These are phyloP conservation scores for Globisporangium nagaii DNA, from an alignment of 352 stramenopile genomes.

Conservation along the genomic window DNA sequence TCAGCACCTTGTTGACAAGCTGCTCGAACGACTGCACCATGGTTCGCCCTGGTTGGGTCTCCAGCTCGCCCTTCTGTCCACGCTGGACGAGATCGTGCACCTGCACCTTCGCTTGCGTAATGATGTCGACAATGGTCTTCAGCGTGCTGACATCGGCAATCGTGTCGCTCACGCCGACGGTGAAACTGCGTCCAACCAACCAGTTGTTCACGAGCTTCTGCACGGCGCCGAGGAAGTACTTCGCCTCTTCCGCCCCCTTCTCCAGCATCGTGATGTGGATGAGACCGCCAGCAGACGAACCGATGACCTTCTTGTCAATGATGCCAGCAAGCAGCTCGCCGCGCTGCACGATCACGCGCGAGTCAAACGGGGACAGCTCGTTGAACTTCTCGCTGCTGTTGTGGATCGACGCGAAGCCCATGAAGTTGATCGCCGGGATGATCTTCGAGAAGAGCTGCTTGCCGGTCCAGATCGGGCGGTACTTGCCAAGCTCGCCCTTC, in stretches of 20 bases:
- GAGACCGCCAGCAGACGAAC: slow-evolving; percentile 94
- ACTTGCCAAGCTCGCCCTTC: slow-evolving; percentile 81
- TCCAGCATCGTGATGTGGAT: slow-evolving; percentile 97
- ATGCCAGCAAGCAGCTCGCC: slow-evolving; percentile 96
- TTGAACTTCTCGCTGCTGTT: slow-evolving; percentile 89
- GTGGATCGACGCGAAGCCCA: slow-evolving; percentile 92
- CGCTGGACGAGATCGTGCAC: slow-evolving; percentile 94
- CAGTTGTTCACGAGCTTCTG: slow-evolving; percentile 99
- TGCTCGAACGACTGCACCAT: slow-evolving; percentile 99
- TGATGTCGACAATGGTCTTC: slow-evolving; percentile 97
- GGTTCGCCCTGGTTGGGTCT: slow-evolving; percentile 97
- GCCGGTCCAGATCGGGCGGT: slow-evolving; percentile 94
- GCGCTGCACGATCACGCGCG: slow-evolving; percentile 96
- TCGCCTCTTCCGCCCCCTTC: slow-evolving; percentile 87
- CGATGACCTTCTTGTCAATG: slow-evolving; percentile 99
- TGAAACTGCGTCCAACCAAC: slow-evolving; percentile 97
- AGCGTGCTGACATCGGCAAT: slow-evolving; percentile 98
- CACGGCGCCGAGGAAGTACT: slow-evolving; percentile 88
- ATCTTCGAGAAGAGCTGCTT: slow-evolving; percentile 99
- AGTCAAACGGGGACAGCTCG: slow-evolving; percentile 93
- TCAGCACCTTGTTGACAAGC: slow-evolving; percentile 96
- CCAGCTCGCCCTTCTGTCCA: slow-evolving; percentile 96
- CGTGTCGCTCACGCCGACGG: slow-evolving; percentile 97
- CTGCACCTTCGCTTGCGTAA: slow-evolving; percentile 97
- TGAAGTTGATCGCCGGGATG: slow-evolving; percentile 96